A percentile compares a stretch with the other conserved stretches of the same genome.
Evolutionary conservation across 169 alveolate genomes (phyloP).

Genomic region (Plasmodium reichenowi): DNA sequence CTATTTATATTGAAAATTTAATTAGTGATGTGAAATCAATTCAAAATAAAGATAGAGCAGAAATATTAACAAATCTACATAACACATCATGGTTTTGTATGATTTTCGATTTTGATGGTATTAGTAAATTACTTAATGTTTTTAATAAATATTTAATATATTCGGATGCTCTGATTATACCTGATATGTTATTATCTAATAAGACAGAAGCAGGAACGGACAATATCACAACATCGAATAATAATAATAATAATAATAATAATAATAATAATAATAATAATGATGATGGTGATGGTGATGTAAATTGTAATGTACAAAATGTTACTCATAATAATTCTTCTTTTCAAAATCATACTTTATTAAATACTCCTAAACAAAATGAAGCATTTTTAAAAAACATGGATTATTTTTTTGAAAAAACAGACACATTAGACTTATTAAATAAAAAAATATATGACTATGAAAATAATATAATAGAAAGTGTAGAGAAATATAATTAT

Average conservation of each 20-base stretch:
- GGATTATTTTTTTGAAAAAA: conserved; percentile 41
- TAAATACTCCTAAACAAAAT: too few relatives aligned
- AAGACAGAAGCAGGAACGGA: not conserved
- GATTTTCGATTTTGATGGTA: conserved; percentile 71
- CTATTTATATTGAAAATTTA: conserved; percentile 69
- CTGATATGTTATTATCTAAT: conserved; percentile 33
- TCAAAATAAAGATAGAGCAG: conserved; percentile 67
- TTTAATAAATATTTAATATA: conserved; percentile 70
- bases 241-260: not conserved
- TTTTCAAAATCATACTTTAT: too few relatives aligned
- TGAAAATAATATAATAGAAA: conserved; percentile 66
- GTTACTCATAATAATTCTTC: too few relatives aligned
- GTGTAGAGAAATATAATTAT: conserved; percentile 41
- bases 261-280: not conserved
- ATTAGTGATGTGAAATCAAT: conserved; percentile 60
- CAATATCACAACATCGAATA: not conserved
- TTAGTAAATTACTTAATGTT: conserved; percentile 59
- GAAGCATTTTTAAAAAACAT: not conserved
- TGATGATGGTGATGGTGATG: too few relatives aligned
- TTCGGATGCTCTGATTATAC: conserved; percentile 66
- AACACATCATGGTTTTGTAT: conserved; percentile 72
- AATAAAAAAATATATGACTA: conserved; percentile 59
- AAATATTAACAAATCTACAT: conserved; percentile 39
- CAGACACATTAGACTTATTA: conserved; percentile 24
- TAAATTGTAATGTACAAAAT: not conserved